Evolutionary conservation across 2,329 filamentous ascomycete genomes (phyloP).

Genomic region (Sclerotinia sclerotiorum): DNA sequence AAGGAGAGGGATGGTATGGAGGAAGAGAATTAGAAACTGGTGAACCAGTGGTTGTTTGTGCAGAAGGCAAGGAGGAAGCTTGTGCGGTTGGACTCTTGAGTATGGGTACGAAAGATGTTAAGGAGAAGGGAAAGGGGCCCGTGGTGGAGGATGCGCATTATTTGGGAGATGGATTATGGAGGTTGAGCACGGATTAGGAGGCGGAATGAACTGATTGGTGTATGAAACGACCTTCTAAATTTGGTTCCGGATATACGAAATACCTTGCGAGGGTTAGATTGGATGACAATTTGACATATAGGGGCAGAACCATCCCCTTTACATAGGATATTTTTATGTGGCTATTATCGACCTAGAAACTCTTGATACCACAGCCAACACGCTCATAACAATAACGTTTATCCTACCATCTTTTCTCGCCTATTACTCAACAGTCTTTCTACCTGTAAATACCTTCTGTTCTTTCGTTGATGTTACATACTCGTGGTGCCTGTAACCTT

Average conservation of each 20-base stretch:
- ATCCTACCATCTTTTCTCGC: too few species aligned
- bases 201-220: neutral
- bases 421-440: neutral
- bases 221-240: neutral
- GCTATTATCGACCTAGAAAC: neutral
- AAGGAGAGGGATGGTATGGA: constrained; percentile 48
- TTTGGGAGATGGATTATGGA: constrained; percentile 92
- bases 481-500: neutral
- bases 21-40: constrained; percentile 74
- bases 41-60: constrained; percentile 81
- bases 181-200: constrained; percentile 36
- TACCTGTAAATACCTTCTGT: neutral
- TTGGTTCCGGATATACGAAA: neutral
- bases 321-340: neutral
- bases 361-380: neutral
- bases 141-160: constrained; percentile 94
- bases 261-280: neutral
- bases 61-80: constrained; percentile 90
- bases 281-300: neutral
- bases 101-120: constrained; percentile 85
- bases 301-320: neutral
- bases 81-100: constrained; percentile 85
- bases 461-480: neutral
- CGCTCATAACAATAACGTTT: neutral
- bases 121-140: constrained; percentile 89